Evolutionary conservation across 1,284 basidiomycete species (phyloP), one percentile per base, ranked within the genome.

Genomic region (Stereum hirsutum): DNA sequence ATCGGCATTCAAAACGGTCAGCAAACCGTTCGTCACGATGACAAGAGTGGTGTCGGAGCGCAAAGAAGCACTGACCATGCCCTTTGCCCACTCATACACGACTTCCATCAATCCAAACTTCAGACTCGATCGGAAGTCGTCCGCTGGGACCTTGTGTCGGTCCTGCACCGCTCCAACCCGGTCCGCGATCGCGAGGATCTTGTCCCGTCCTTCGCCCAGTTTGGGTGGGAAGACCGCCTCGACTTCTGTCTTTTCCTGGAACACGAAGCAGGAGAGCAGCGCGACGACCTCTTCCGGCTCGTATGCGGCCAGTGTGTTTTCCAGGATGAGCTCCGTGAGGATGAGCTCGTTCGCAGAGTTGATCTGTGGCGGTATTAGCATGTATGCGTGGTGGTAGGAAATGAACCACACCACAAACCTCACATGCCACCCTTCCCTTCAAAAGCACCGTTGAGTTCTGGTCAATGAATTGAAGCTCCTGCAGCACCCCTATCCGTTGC

Each of bases 31-130:
- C 26, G 30, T n/a, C n/a, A n/a, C n/a, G 7, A 39, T 26, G 21
- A 32, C 33, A 31, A 28, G n/a, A n/a, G n/a, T n/a, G n/a, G n/a
- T 17, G 23, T 4, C 10, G 37, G 27, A 27, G 10, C 20, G 39
- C 5, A 27, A 26, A 36, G 46, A 23, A 41, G 21, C 17, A 58
- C 77, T 55, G 54, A 94, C 94, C 86, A 94, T 96, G 43, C 96
- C 96, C 58, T 87, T 88, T 0, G 96, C 94, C 96, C 96, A 99
- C 61, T 98, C 93, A 60, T 98, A 97, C 6, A 98, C 95, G 1
- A 97, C 94, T 57, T 96, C 90, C 10, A 91, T 81, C 21, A 99
- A 68, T 2, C 95, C 95, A 50, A 89, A 87, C 62, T 94, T 95
- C 51, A 92, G 76, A 39, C 70, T 74, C 25, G 78, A 74, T 35